These are phyloP conservation scores for Stenocarpella maydis DNA, from an alignment of 2,329 filamentous ascomycete genomes.

Conservation along the genomic window DNA sequence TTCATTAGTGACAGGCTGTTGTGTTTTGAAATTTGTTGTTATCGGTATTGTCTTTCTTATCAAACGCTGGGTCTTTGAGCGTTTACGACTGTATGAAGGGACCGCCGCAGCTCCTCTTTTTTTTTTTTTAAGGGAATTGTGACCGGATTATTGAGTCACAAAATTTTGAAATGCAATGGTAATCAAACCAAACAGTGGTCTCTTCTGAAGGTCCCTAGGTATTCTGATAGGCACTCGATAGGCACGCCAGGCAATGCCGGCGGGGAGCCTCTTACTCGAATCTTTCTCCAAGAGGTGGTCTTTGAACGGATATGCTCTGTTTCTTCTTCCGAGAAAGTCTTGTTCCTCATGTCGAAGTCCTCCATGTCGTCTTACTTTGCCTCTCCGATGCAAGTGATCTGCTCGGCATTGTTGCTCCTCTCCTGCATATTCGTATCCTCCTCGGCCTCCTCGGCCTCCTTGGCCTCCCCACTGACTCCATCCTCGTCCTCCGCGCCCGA, in stretches of 20 bases:
- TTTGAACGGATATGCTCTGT: not conserved
- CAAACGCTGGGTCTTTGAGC: too few species aligned
- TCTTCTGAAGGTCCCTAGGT: not conserved
- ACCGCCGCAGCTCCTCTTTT: too few species aligned
- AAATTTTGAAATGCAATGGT: not conserved
- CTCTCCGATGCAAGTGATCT: not conserved
- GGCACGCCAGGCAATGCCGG: not conserved
- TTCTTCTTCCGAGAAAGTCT: not conserved
- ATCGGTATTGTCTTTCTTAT: too few species aligned
- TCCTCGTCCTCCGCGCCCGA: not conserved
- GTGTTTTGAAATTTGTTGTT: too few species aligned
- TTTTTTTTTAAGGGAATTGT: too few species aligned
- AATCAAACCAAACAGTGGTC: not conserved
- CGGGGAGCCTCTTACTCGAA: too few species aligned
- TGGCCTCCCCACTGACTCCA: not conserved
- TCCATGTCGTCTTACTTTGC: not conserved
- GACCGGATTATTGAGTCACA: too few species aligned
- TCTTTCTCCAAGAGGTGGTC: not conserved
- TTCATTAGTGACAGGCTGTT: too few species aligned
- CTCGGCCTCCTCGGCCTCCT: too few species aligned
- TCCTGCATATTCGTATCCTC: not conserved
- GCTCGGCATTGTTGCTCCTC: not conserved
- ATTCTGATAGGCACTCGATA: too few species aligned
- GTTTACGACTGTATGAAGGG: too few species aligned
- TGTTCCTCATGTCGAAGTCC: too few species aligned